Conservation (phyloP, 495 filamentous ascomycete genomes). For the Podospora pseudocomata region DNA sequence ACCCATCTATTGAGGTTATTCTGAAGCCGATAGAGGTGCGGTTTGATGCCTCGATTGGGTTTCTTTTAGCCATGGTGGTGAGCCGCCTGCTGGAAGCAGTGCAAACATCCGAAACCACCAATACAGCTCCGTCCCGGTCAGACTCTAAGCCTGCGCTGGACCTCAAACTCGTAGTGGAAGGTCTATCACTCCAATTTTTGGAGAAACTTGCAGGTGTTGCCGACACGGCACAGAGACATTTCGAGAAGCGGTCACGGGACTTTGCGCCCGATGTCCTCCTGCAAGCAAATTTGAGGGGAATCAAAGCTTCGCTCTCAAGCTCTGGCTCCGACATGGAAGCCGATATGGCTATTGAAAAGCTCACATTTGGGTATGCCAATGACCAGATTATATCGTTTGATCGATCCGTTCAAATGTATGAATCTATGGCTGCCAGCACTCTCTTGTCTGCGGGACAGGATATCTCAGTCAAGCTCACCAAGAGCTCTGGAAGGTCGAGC, state of each 20-base stretch:
- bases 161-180: conserved; percentile 51
- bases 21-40: conserved; percentile 54
- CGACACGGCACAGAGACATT: conserved; percentile 37
- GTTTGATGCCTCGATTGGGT: conserved; percentile 67
- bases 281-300: conserved; percentile 43
- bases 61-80: conserved; percentile 60
- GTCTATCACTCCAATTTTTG: conserved; percentile 60
- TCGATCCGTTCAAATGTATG: conserved; percentile 59
- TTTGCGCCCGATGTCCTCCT: conserved; percentile 49
- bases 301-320: conserved; percentile 39
- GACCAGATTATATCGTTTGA: conserved; percentile 75
- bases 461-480: conserved; percentile 57
- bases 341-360: conserved; percentile 56
- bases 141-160: conserved; percentile 30
- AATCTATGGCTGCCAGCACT: conserved; percentile 60
- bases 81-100: conserved; percentile 50
- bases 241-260: conserved; percentile 28
- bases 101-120: conserved; percentile 24
- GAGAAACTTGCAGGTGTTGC: conserved; percentile 55
- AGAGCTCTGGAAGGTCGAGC: conserved; percentile 49
- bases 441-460: conserved; percentile 58
- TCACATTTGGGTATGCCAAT: conserved; percentile 69
- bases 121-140: conserved; percentile 24
- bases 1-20: conserved; percentile 50
- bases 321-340: conserved; percentile 36